Evolutionary conservation across 306 rosid species (phyloP).

Genomic region (Quercus suber): DNA sequence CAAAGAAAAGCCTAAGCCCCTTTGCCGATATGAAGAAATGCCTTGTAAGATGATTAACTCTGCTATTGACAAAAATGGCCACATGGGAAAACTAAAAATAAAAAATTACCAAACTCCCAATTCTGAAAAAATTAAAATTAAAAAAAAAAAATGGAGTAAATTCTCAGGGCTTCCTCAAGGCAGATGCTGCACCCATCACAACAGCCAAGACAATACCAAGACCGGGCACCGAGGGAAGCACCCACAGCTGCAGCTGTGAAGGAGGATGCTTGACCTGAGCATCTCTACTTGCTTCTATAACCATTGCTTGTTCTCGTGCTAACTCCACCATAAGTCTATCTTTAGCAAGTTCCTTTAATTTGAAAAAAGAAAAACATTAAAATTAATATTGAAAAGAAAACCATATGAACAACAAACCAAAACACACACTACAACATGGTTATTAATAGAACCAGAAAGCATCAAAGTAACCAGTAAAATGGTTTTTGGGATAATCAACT

Average conservation of each 20-base stretch:
- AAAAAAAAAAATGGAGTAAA: background rate
- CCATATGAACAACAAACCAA: background rate
- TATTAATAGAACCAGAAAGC: no score
- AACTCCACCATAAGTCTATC: constrained; percentile 74
- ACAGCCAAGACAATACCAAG: constrained; percentile 84
- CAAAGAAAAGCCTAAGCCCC: background rate
- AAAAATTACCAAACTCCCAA: background rate
- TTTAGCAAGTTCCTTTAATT: constrained; percentile 62
- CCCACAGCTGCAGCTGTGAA: constrained; percentile 82
- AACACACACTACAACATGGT: background rate
- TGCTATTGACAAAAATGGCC: background rate
- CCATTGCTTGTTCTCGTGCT: constrained; percentile 58
- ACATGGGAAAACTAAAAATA: background rate
- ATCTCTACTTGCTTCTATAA: constrained; percentile 40
- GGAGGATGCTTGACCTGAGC: constrained; percentile 60
- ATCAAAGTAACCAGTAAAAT: background rate
- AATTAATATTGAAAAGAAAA: background rate
- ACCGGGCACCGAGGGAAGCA: constrained; percentile 87
- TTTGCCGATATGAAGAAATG: constrained; percentile 21
- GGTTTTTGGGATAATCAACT: background rate
- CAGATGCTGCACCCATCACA: constrained; percentile 99
- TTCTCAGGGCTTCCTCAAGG: constrained; percentile 83
- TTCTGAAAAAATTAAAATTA: background rate
- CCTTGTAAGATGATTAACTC: background rate
- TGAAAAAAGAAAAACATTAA: background rate